A percentile compares a stretch with the other conserved stretches of the same genome.
phyloP scores from a whole-genome alignment of 164 flowering plant genomes.

The Euptelea pleiosperma region DNA sequence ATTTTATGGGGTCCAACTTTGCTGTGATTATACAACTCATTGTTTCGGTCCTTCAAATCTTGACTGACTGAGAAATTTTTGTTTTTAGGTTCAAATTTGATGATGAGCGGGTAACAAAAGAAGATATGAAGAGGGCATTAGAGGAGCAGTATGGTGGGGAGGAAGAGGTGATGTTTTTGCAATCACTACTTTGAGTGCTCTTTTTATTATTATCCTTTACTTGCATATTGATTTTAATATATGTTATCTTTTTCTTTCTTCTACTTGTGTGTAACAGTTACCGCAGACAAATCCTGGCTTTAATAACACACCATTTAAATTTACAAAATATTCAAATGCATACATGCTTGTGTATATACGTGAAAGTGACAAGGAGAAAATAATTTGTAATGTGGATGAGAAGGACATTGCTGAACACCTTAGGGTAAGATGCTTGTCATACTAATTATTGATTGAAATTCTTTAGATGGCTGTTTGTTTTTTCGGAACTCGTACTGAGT shows the following conservation, averaged over 20 bases:
- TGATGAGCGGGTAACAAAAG: constrained; percentile 58
- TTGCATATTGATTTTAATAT: background rate
- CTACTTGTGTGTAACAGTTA: constrained; percentile 26
- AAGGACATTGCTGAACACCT: constrained; percentile 56
- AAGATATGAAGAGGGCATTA: constrained; percentile 43
- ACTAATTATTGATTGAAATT: background rate
- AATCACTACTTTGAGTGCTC: background rate
- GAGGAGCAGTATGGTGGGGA: constrained; percentile 65
- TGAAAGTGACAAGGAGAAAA: constrained; percentile 57
- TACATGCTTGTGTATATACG: constrained; percentile 68
- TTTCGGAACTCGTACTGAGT: background rate
- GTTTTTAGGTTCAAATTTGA: constrained; percentile 39
- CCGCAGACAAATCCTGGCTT: constrained; percentile 56
- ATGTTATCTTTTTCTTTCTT: background rate
- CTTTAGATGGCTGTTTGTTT: background rate
- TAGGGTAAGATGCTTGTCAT: constrained; percentile 27
- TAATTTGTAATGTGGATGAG: constrained; percentile 55
- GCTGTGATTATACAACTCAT: background rate
- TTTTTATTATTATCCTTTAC: background rate
- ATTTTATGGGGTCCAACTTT: background rate
- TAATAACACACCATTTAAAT: constrained; percentile 48
- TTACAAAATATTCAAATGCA: constrained; percentile 58
- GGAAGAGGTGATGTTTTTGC: constrained; percentile 38
- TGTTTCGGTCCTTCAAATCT: background rate
- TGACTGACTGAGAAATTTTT: background rate